Evolutionary conservation across 1,139 yeast species (phyloP), one percentile per base, ranked within the genome.

Genomic region (Blastobotrys persicus): DNA sequence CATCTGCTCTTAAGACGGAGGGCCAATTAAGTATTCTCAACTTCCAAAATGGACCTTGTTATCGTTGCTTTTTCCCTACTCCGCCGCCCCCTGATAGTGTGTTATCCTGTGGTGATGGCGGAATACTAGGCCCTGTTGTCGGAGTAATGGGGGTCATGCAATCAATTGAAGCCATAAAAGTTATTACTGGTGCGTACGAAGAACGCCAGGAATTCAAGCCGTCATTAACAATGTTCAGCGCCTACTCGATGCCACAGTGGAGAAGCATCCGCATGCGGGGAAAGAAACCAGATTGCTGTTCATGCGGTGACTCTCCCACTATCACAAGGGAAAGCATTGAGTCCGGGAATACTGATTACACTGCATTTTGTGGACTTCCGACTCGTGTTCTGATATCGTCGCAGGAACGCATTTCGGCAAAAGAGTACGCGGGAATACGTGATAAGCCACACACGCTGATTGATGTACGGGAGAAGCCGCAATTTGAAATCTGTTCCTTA

Each of bases 81-180:
- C 96, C 98, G 0, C 97, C 99, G 0, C 83, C 94, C 0, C 86
- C 96, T 0, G 82, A 80, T 48, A 75, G 88, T 1, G 89, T 91
- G 0, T 78, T 91, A 0, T 79, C 95, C 0, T 94, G 99, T 61
- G 80, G 88, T 7, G 98, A 89, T 66, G 96, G 96, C 2, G 99
- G 99, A 2, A 95, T 94, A 1, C 68, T 94, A 18, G 98, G 98
- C 0, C 96, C 98, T 0, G 94, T 92, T 4, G 95, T 94, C 44
- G 99, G 98, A 0, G 62, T 89, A 1, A 80, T 92, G 64, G 99
- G 99, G 2, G 75, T 83, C 0, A 75, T 87, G 72, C 94, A 94
- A 85, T 95, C 96, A 0, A 71, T 86, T 31, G 98, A 94, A 61
- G 76, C 96, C 0, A 76, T 94, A 43, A 91, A 92, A 62, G 72